Evolutionary conservation across 2,329 filamentous ascomycete species (phyloP).

Genomic region (Aspergillus sp.): DNA sequence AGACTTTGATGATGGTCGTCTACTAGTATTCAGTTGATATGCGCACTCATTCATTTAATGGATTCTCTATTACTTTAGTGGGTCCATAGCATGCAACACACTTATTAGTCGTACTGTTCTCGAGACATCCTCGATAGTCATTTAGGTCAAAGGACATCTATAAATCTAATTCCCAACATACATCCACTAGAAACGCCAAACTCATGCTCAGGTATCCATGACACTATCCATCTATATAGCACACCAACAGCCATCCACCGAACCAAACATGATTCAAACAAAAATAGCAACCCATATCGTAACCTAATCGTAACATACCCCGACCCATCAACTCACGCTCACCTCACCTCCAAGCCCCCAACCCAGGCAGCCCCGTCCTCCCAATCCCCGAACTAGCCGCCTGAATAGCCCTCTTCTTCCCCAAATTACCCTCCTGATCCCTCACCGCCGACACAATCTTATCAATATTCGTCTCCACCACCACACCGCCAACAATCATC

Average conservation of each 20-base stretch:
- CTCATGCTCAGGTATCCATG: too few species aligned
- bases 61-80: too few species aligned
- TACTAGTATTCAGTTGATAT: too few species aligned
- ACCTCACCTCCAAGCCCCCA: slow-evolving; percentile 43
- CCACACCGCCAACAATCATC: slow-evolving; percentile 94
- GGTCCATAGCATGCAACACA: too few species aligned
- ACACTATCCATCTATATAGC: too few species aligned
- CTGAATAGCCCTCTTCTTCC: slow-evolving; percentile 48
- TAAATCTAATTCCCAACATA: too few species aligned
- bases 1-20: too few species aligned
- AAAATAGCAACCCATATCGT: background rate
- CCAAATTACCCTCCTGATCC: slow-evolving; percentile 47
- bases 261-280: background rate
- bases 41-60: too few species aligned
- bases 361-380: slow-evolving; percentile 39
- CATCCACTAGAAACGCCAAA: too few species aligned
- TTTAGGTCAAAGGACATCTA: too few species aligned
- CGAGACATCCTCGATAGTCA: too few species aligned
- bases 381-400: slow-evolving; percentile 42
- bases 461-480: slow-evolving; percentile 88
- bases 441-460: slow-evolving; percentile 83
- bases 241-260: background rate
- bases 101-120: too few species aligned
- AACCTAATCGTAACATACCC: background rate
- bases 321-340: background rate